Conservation (phyloP, 2,329 filamentous ascomycete genomes). For the Aspergillus sp. region DNA sequence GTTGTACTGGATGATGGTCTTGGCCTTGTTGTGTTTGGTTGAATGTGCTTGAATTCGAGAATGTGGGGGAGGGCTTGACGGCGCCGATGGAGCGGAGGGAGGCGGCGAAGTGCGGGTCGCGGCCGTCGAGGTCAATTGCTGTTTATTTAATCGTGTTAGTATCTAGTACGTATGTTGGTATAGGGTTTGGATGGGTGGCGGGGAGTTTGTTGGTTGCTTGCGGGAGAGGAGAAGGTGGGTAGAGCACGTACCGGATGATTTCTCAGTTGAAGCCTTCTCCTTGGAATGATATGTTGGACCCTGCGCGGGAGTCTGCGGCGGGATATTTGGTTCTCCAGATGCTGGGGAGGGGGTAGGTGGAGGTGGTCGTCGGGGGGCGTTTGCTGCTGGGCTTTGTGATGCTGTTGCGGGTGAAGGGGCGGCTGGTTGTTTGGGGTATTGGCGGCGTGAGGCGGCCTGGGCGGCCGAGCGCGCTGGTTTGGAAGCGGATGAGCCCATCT, state of each 20-base stretch:
- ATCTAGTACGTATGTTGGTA: background rate
- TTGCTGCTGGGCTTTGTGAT: background rate
- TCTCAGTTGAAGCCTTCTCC: constrained; percentile 32
- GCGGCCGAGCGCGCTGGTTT: constrained; percentile 54
- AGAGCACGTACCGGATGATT: constrained; percentile 33
- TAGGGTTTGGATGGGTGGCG: background rate
- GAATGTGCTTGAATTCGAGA: constrained; percentile 56
- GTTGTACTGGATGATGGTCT: background rate
- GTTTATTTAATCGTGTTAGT: background rate
- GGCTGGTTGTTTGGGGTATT: constrained; percentile 54
- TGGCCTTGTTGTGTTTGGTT: constrained; percentile 11
- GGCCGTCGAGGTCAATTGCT: constrained; percentile 61
- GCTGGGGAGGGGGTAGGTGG: constrained; percentile 31
- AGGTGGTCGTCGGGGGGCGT: constrained; percentile 21
- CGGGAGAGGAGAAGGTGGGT: background rate
- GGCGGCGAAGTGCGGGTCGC: constrained; percentile 69
- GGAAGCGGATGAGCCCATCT: constrained; percentile 60
- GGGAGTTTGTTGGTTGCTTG: background rate
- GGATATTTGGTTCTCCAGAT: constrained; percentile 36
- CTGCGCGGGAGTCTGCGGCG: constrained; percentile 21
- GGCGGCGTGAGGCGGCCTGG: constrained; percentile 50
- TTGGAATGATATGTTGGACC: constrained; percentile 32
- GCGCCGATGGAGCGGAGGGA: constrained; percentile 70
- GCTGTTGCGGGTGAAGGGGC: constrained; percentile 33
- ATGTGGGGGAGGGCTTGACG: constrained; percentile 58